Base-by-base conservation (phyloP, 345 rosid genomes). In the Heritiera fomes region DNA sequence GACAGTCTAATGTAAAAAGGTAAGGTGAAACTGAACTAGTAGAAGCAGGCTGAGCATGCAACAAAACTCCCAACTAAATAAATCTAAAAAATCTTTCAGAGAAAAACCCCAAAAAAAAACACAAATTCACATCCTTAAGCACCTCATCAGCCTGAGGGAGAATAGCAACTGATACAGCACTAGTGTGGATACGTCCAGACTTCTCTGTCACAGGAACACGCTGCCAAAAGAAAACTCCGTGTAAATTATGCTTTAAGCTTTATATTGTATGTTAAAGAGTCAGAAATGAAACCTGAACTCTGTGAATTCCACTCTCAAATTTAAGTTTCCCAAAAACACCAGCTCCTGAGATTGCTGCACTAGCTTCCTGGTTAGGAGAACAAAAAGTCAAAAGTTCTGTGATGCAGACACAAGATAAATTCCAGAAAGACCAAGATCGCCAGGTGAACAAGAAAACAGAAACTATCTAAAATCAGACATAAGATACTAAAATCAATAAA, bases 101-200 rank as follows among this genome's bases (percentile, higher is more conserved):
- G 64, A 28, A 50, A 52, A 67, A 70, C 40, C 9, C 46, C 12
- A 5, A 55, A n/a, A 11, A 13, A 41, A 75, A 43, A 45, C 17
- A 78, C 61, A 55, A 83, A 65, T 63, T 41, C 28, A 71, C 43
- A 63, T 79, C 53, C 71, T 77, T 78, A 56, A 77, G 78, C 76
- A 93, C 98, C 98, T 96, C 93, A 86, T 92, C 93, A 80, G 99
- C 99, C 85, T 96, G 98, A 46, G 98, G 99, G 81, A 96, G 98
- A 86, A 94, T 91, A 56, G 98, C 98, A 84, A 96, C 93, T 72
- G 99, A 96, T 77, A 96, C 91, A 20, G 98, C 98, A 82, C 99
- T 92, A 23, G 98, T 94, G 86, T 92, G 98, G 82, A 96, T 86
- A 38, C 95, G 88, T 38, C 98, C 99, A 80, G 90, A 89, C 85